These are phyloP conservation scores for Wickerhamomyces mucosus DNA, from an alignment of 805 yeast genomes.

Conservation along the genomic window DNA sequence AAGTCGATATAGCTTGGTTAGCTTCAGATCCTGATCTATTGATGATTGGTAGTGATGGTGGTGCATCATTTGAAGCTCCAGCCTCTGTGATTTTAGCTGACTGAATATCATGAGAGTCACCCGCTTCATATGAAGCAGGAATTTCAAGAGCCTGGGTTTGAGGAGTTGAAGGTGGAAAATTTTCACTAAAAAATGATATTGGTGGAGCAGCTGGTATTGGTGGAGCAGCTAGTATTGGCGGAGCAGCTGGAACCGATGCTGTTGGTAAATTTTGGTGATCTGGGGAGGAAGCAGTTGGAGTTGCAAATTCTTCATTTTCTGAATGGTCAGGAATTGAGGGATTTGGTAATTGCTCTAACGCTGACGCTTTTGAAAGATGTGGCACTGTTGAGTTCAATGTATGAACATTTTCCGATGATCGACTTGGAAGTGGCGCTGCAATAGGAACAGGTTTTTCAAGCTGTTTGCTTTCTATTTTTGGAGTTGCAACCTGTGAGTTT, in stretches of 20 bases:
- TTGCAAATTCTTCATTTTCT: too few species aligned
- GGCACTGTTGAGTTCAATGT: background rate
- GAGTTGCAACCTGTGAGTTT: constrained; percentile 14
- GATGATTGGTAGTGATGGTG: background rate
- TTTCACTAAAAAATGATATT: constrained; percentile 1
- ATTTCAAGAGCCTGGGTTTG: constrained; percentile 1
- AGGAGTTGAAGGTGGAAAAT: background rate
- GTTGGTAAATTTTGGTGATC: background rate
- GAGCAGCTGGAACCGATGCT: constrained; percentile 1
- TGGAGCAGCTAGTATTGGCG: constrained; percentile 2
- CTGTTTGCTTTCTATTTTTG: too few species aligned
- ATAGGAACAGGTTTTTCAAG: constrained; percentile 2
- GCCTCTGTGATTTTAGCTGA: too few species aligned
- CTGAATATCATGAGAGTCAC: too few species aligned
- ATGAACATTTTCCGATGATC: constrained; percentile 3
- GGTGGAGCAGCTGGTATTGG: constrained; percentile 11
- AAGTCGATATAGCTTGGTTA: too few species aligned
- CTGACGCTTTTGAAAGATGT: background rate
- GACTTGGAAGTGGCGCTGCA: constrained; percentile 4
- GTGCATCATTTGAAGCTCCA: too few species aligned
- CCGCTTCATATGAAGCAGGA: too few species aligned
- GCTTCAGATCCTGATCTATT: background rate
- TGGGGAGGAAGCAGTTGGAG: background rate
- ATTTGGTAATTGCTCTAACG: background rate
- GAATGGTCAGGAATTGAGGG: too few species aligned